These are phyloP conservation scores for Pichia sp. DNA, from an alignment of 1,139 yeast species.

Conservation along the genomic window DNA sequence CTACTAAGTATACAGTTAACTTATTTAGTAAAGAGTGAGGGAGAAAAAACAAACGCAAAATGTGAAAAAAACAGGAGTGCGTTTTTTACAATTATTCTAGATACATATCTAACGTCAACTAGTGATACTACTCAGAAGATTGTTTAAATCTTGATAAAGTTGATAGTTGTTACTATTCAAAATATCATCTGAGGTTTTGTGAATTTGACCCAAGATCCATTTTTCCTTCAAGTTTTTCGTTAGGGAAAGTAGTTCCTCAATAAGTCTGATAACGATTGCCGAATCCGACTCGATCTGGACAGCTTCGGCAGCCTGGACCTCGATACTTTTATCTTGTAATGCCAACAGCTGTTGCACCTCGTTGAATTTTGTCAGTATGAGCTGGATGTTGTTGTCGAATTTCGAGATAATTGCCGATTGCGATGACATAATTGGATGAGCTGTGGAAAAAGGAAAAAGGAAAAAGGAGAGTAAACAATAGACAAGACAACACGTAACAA, in stretches of 20 bases:
- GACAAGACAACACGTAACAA: too few relatives aligned
- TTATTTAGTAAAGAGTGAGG: neutral
- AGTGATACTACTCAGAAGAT: slow-evolving; percentile 18
- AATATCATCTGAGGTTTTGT: slow-evolving; percentile 9
- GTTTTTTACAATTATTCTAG: too few relatives aligned
- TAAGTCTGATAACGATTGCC: slow-evolving; percentile 42
- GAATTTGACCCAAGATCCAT: slow-evolving; percentile 48
- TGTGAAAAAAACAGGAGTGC: neutral
- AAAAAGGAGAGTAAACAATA: neutral
- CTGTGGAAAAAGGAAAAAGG: too few relatives aligned
- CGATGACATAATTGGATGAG: neutral
- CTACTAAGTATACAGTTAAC: too few relatives aligned
- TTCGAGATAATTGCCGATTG: slow-evolving; percentile 24
- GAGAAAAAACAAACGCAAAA: neutral
- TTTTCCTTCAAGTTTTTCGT: slow-evolving; percentile 47
- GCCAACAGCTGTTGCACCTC: slow-evolving; percentile 25
- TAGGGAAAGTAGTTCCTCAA: slow-evolving; percentile 46
- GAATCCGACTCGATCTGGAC: slow-evolving; percentile 51
- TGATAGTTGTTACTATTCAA: slow-evolving; percentile 9
- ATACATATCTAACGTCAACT: too few relatives aligned
- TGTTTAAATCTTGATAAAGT: slow-evolving; percentile 19
- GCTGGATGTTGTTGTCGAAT: slow-evolving; percentile 31
- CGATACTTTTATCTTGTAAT: slow-evolving; percentile 41
- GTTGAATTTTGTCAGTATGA: slow-evolving; percentile 29
- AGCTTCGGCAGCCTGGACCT: slow-evolving; percentile 47